Base-by-base conservation (phyloP, 306 rosid species). In the Fragaria iinumae region DNA sequence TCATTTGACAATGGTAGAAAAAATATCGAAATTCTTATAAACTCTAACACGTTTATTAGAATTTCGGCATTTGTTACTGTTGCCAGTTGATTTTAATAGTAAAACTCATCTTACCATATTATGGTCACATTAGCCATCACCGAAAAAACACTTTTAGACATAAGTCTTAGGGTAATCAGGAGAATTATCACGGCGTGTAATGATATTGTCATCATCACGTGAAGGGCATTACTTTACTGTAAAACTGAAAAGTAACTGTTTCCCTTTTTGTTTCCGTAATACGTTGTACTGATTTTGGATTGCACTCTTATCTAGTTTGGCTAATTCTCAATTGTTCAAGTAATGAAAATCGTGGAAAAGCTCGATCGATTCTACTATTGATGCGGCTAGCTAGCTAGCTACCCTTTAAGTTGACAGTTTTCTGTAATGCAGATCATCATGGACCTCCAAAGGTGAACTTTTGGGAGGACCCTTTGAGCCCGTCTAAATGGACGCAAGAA, bases 401-500 rank as follows among this genome's bases (percentile, higher is more conserved):
- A 7, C 25, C 17, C 1, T 59, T 23, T 59, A 3, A 32, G 34
- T 32, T 32, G 34, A 32, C 34, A 32, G 3, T 32, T 32, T 23
- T 59, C 16, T 29, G 23, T 75, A 18, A 65, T 81, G 84, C 88
- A 88, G 95, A 88, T 74, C 88, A 82, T 48, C 91, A 88, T 72
- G 89, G 87, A 79, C 80, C 97, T 80, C 84, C 84, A 32, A 91
- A 79, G 90, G 93, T 88, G 86, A 89, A 86, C 84, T 80, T 80
- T 77, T 91, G 93, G 92, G 57, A 89, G 79, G 92, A 85, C 71
- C 93, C 92, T 8, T 1, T 82, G 80, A 73, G 56, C 76, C 97
- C 97, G 36, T 84, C 93, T 11, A 88, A 83, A 72, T 91, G 97
- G 97, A 91, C 86, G 78, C 76, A 86, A 85, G 93, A 89, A 56